Evolutionary conservation across 192 early-diverging fungal species (phyloP).

Genomic region (Mortierella antarctica): DNA sequence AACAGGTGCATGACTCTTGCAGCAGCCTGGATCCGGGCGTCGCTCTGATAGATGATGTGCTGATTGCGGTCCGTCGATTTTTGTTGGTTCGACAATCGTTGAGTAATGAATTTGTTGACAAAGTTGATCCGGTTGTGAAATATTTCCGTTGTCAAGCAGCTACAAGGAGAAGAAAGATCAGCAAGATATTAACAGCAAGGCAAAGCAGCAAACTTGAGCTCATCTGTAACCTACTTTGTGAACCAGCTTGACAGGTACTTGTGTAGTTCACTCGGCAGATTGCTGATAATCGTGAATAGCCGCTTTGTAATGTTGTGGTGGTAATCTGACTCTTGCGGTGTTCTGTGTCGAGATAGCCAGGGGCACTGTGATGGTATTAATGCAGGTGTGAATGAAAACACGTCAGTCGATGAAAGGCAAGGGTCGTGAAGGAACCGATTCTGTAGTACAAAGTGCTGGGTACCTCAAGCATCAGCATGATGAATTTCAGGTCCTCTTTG

Average conservation of each 20-base stretch:
- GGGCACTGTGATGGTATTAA: constrained; percentile 70
- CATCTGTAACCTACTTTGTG: constrained; percentile 58
- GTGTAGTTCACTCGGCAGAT: constrained; percentile 87
- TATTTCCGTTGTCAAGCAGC: constrained; percentile 62
- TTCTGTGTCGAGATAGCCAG: constrained; percentile 78
- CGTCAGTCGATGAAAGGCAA: background rate
- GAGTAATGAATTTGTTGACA: constrained; percentile 88
- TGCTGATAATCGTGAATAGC: constrained; percentile 83
- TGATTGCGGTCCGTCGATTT: constrained; percentile 46
- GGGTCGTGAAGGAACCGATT: background rate
- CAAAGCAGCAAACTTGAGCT: background rate
- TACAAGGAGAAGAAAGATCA: background rate
- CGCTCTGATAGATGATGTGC: constrained; percentile 75
- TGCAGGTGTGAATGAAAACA: background rate
- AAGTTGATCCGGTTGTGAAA: constrained; percentile 82
- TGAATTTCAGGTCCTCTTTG: constrained; percentile 78
- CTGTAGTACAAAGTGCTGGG: background rate
- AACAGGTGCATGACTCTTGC: constrained; percentile 91
- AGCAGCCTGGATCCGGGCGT: constrained; percentile 87
- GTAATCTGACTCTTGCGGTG: constrained; percentile 79
- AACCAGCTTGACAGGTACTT: constrained; percentile 90
- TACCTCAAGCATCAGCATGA: constrained; percentile 89
- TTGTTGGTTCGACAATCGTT: constrained; percentile 78
- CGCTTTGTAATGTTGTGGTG: constrained; percentile 89
- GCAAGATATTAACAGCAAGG: background rate